A percentile compares a stretch with the other conserved stretches of the same genome.
Evolutionary conservation across 139 green algal species (phyloP).

Genomic region (Diplosphaera chodatii): DNA sequence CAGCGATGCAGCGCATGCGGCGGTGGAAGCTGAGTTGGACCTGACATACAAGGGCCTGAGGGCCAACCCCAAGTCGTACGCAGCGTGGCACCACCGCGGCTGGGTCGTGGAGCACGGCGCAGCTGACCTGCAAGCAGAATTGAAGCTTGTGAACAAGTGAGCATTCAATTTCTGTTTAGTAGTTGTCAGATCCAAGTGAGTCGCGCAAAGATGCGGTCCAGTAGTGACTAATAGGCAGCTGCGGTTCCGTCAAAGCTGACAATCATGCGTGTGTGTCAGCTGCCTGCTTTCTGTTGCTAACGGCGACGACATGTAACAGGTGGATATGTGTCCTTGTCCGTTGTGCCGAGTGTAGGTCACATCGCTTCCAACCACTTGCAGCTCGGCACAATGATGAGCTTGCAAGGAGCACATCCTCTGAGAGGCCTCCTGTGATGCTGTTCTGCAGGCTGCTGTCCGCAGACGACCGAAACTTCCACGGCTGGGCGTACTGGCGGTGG

Average conservation of each 20-base stretch:
- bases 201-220: too few species aligned
- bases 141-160: slow-evolving; percentile 43
- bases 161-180: not conserved
- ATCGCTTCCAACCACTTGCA: not conserved
- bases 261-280: too few species aligned
- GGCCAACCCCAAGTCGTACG: slow-evolving; percentile 92
- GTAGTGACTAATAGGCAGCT: too few species aligned
- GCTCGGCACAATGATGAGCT: too few species aligned
- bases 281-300: too few species aligned
- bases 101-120: slow-evolving; percentile 66
- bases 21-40: slow-evolving; percentile 45
- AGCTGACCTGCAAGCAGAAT: slow-evolving; percentile 42
- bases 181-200: not conserved
- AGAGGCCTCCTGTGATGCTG: too few species aligned
- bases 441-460: slow-evolving; percentile 57
- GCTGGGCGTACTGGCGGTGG: slow-evolving; percentile 85
- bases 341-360: too few species aligned
- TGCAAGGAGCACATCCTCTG: too few species aligned
- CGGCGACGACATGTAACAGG: too few species aligned
- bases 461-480: slow-evolving; percentile 95
- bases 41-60: slow-evolving; percentile 52
- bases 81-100: slow-evolving; percentile 88
- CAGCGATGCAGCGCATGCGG: slow-evolving; percentile 31
- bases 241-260: too few species aligned
- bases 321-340: too few species aligned